These are phyloP conservation scores for Monosporascus sp. DNA, from an alignment of 2,329 filamentous ascomycete species.

Conservation along the genomic window DNA sequence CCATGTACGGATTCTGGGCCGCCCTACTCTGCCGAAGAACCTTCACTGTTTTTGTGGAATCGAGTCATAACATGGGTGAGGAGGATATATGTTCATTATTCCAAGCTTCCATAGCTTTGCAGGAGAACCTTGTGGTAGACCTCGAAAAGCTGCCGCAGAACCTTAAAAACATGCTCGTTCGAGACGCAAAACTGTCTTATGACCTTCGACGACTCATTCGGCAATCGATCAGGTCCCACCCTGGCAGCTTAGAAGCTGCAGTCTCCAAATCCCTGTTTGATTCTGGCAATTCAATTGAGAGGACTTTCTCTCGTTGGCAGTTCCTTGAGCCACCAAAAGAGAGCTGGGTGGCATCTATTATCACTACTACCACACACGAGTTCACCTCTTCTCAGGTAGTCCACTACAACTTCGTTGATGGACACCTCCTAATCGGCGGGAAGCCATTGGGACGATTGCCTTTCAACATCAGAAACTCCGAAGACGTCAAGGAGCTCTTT, in stretches of 20 bases:
- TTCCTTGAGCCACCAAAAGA: constrained; percentile 16
- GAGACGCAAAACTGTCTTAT: constrained; percentile 41
- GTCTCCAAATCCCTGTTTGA: constrained; percentile 39
- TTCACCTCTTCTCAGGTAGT: constrained; percentile 12
- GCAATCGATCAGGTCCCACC: constrained; percentile 24
- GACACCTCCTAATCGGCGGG: constrained; percentile 32
- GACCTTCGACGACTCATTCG: constrained; percentile 30
- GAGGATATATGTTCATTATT: constrained; percentile 18
- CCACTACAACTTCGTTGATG: constrained; percentile 32
- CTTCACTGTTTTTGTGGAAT: constrained; percentile 8
- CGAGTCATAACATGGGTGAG: constrained; percentile 4
- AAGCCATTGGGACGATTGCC: constrained; percentile 44
- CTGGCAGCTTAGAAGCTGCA: constrained; percentile 17
- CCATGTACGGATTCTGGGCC: constrained; percentile 46
- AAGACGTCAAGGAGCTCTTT: constrained; percentile 45
- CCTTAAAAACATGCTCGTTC: constrained; percentile 36
- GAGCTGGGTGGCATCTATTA: constrained; percentile 15
- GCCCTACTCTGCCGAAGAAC: constrained; percentile 46
- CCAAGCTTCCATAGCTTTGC: constrained; percentile 29
- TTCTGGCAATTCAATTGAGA: constrained; percentile 9
- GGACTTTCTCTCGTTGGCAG: constrained; percentile 27
- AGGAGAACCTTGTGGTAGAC: constrained; percentile 40
- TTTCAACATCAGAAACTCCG: constrained; percentile 38
- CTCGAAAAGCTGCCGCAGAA: constrained; percentile 26
- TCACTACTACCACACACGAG: background rate